Evolutionary conservation across 129 eudicot species (phyloP).

Genomic region (Escallonia herrerae): DNA sequence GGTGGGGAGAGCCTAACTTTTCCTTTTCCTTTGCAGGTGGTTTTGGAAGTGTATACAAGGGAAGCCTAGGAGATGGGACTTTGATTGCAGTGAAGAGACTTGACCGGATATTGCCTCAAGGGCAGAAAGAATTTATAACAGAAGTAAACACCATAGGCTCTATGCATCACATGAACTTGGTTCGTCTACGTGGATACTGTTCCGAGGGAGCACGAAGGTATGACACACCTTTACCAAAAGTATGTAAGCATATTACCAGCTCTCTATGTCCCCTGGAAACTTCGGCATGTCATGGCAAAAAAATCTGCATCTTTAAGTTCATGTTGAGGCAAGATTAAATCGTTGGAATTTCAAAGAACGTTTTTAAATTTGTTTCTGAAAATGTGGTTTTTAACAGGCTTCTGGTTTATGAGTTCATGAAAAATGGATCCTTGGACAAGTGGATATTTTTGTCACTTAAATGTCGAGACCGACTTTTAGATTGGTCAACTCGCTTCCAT

Average conservation of each 20-base stretch:
- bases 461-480: conserved; percentile 46
- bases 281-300: no score
- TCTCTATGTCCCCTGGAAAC: no score
- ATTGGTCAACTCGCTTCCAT: conserved; percentile 75
- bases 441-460: conserved; percentile 70
- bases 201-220: conserved; percentile 88
- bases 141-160: conserved; percentile 93
- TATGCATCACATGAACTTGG: conserved; percentile 98
- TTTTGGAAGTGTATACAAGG: conserved; percentile 96
- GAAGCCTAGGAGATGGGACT: conserved; percentile 70
- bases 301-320: no score
- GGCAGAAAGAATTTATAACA: conserved; percentile 77
- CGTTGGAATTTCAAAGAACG: background rate
- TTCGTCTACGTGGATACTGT: conserved; percentile 87
- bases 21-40: conserved; percentile 55
- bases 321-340: no score
- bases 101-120: conserved; percentile 79
- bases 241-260: no score
- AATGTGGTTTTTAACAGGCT: conserved; percentile 45
- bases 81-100: conserved; percentile 86
- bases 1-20: no score
- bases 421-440: conserved; percentile 86
- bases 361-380: background rate
- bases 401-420: conserved; percentile 91
- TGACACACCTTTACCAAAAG: background rate